Base-by-base conservation (phyloP, 1,284 basidiomycete genomes). In the Termitomyces sp. region DNA sequence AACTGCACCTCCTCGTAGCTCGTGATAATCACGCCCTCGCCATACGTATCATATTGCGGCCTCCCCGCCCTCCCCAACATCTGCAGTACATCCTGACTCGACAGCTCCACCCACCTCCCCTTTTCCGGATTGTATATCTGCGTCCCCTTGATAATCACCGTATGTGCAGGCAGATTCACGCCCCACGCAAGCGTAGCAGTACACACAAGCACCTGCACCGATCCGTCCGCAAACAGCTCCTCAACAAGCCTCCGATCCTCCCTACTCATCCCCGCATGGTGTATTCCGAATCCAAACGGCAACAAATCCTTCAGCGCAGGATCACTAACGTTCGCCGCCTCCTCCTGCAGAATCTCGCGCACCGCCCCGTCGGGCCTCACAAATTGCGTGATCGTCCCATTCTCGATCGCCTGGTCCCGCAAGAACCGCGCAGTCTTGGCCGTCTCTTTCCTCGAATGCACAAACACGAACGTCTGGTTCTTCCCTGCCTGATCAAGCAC, bases 101-200 rank as follows among this genome's bases (percentile, higher is more conserved):
- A 97, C 10, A 99, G 74, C 70, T 99, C 97, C 7, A 91, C 88
- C 97, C 96, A 99, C 7, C 92, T 86, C 21, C 97, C 97, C 74
- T 99, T 98, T 71, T 97, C 95, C 0, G 97, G 97, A 69, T 98
- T 98, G 77, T 99, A 99, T 60, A 99, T 95, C 72, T 99, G 96
- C 0, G 97, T 99, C 34, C 97, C 97, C 71, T 99, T 99, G 80
- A 99, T 98, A 74, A 99, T 95, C 71, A 98, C 96, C 2, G 94
- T 92, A 65, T 99, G 97, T 0, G 96, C 96, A 1, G 97, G 97
- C 1, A 99, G 74, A 69, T 99, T 99, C 73, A 99, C 96, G 79
- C 97, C 97, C 97, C 97, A 99, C 0, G 97, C 96, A 13, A 99
- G 85, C 0, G 97, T 99, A 5, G 96, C 97, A 0, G 97, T 99